Percentiles rank a stretch among this genome's conserved stretches.
Conservation (phyloP, 78 protist genomes). For the Dictyostelium capitatum region DNA sequence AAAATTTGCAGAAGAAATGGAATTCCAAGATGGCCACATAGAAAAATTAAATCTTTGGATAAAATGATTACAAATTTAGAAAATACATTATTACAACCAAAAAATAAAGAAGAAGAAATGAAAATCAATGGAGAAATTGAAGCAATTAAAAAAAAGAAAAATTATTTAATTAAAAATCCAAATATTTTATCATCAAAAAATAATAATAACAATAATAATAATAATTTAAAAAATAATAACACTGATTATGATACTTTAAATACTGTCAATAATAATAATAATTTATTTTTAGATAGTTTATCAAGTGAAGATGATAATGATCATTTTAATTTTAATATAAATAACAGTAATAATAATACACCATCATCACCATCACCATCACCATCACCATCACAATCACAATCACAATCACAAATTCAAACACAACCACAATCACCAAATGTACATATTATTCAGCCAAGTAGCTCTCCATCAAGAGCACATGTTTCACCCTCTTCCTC, state of each 20-base stretch:
- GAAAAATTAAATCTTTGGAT: slow-evolving; percentile 76
- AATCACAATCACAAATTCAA: neutral
- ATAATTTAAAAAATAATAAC: too few relatives aligned
- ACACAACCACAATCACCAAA: neutral
- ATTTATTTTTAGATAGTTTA: neutral
- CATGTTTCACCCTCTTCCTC: neutral
- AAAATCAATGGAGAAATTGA: slow-evolving; percentile 43
- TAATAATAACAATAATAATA: neutral
- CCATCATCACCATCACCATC: neutral
- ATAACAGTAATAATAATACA: too few relatives aligned
- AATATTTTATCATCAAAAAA: slow-evolving; percentile 47
- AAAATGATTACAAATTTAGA: slow-evolving; percentile 74
- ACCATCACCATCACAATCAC: neutral
- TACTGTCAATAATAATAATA: neutral
- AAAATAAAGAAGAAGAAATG: slow-evolving; percentile 36
- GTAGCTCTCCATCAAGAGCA: neutral
- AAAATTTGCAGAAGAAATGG: slow-evolving; percentile 81
- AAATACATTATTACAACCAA: slow-evolving; percentile 21
- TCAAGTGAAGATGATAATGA: neutral
- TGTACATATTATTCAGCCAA: neutral
- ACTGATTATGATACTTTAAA: neutral
- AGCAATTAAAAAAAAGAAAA: slow-evolving; percentile 46
- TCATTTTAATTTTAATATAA: neutral
- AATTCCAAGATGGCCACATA: slow-evolving; percentile 84
- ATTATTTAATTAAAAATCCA: slow-evolving; percentile 62